These are phyloP conservation scores for Fraxinus sp. DNA, from an alignment of 305 asterid species.

Conservation along the genomic window DNA sequence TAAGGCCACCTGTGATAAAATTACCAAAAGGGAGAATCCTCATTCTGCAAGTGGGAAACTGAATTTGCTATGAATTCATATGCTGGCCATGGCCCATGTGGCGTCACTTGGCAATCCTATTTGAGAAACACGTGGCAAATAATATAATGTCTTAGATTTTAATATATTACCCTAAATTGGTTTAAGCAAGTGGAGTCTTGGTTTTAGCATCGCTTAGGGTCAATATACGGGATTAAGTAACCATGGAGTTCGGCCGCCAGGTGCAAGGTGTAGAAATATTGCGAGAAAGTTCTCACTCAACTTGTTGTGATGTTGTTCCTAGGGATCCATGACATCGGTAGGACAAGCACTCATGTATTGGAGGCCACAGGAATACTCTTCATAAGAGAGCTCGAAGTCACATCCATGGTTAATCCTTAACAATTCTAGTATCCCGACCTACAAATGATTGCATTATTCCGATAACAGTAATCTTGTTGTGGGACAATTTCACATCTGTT, in stretches of 20 bases:
- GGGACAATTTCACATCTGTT: conserved; percentile 2
- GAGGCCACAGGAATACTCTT: not conserved
- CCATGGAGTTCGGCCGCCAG: not conserved
- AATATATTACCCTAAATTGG: not conserved
- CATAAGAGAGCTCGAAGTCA: conserved; percentile 10
- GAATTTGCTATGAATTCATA: not conserved
- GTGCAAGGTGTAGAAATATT: not conserved
- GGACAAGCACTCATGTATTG: not conserved
- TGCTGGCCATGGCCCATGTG: not conserved
- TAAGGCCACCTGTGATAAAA: not conserved
- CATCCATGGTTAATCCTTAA: not conserved
- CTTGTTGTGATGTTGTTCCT: not conserved
- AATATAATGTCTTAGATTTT: not conserved
- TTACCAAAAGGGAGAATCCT: conserved; percentile 7
- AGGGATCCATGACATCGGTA: not conserved
- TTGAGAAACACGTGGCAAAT: not conserved
- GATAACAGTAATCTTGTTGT: not conserved
- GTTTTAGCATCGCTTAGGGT: not conserved
- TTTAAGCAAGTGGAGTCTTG: not conserved
- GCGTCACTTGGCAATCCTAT: not conserved
- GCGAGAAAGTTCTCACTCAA: not conserved
- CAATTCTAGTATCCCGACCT: not conserved
- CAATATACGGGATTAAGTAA: not conserved
- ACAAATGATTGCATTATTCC: conserved; percentile 1
- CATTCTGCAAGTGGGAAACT: conserved; percentile 6